Conservation (phyloP, 768 basidiomycete species). For the Agaricus sinodeliciosus region DNA sequence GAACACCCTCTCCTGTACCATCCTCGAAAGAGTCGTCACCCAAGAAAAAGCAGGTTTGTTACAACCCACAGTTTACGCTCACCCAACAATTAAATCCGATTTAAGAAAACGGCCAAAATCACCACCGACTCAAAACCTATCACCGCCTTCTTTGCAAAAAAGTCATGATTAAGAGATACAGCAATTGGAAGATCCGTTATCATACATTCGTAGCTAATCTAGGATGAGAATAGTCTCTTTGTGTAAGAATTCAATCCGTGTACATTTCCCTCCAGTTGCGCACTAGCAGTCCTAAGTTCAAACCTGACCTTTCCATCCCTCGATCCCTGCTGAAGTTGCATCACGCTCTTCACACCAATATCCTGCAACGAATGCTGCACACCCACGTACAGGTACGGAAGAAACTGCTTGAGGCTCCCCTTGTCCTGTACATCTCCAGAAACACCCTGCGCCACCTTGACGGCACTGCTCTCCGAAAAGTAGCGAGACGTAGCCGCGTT, state of each 20-base stretch:
- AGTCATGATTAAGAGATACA: not conserved
- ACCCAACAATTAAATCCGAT: not conserved
- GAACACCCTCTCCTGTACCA: not conserved
- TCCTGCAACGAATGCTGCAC: conserved; percentile 96
- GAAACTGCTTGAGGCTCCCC: conserved; percentile 87
- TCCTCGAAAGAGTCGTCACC: conserved; percentile 1
- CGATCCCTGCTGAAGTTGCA: conserved; percentile 62
- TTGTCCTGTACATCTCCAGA: conserved; percentile 97
- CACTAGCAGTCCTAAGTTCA: conserved; percentile 90
- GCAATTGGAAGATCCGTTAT: not conserved
- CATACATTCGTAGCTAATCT: conserved; percentile 2
- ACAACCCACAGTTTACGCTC: not conserved
- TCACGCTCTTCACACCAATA: conserved; percentile 68
- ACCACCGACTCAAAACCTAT: conserved; percentile 2
- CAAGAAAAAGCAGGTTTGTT: conserved; percentile 6
- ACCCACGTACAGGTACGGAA: conserved; percentile 78
- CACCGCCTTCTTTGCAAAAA: conserved; percentile 5
- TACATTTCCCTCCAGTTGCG: conserved; percentile 93
- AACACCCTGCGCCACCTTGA: conserved; percentile 97
- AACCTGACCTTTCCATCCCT: conserved; percentile 68
- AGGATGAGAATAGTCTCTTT: conserved; percentile 5
- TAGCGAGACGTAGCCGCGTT: conserved; percentile 96
- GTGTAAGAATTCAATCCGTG: conserved; percentile 87
- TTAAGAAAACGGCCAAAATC: not conserved
- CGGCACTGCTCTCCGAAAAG: conserved; percentile 86